Evolutionary conservation across 2,329 filamentous ascomycete species (phyloP).

Genomic region (Cladosporium velox): DNA sequence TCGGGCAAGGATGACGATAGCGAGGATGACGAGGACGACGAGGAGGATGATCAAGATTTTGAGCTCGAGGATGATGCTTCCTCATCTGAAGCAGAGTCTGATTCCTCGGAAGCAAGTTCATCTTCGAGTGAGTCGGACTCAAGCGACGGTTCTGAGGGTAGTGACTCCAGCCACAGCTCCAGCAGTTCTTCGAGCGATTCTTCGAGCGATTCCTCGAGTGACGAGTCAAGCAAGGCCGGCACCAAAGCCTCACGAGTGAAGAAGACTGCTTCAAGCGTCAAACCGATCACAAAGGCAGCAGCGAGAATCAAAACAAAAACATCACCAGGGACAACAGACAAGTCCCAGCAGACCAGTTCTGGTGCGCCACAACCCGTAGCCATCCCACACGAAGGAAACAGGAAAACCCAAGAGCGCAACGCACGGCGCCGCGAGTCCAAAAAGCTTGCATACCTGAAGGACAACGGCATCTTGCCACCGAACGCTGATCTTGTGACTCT

Average conservation of each 20-base stretch:
- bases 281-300: neutral
- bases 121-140: slow-evolving; percentile 13
- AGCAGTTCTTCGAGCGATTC: slow-evolving; percentile 23
- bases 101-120: slow-evolving; percentile 1
- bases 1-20: slow-evolving; percentile 44
- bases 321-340: neutral
- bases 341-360: neutral
- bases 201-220: slow-evolving; percentile 20
- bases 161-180: slow-evolving; percentile 5
- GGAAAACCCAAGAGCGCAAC: slow-evolving; percentile 58
- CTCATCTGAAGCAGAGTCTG: slow-evolving; percentile 12
- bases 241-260: slow-evolving; percentile 3
- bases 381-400: slow-evolving; percentile 44
- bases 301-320: neutral
- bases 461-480: slow-evolving; percentile 47
- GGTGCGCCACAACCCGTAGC: neutral
- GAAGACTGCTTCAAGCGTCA: neutral
- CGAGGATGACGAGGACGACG: slow-evolving; percentile 26
- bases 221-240: slow-evolving; percentile 24
- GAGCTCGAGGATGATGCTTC: slow-evolving; percentile 23
- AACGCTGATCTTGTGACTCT: slow-evolving; percentile 56
- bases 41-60: slow-evolving; percentile 29
- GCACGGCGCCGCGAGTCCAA: slow-evolving; percentile 53
- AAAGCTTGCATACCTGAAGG: slow-evolving; percentile 55
- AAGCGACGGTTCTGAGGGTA: neutral